phyloP scores from a whole-genome alignment of 1,284 basidiomycete species.

The Acaromyces ingoldii region DNA sequence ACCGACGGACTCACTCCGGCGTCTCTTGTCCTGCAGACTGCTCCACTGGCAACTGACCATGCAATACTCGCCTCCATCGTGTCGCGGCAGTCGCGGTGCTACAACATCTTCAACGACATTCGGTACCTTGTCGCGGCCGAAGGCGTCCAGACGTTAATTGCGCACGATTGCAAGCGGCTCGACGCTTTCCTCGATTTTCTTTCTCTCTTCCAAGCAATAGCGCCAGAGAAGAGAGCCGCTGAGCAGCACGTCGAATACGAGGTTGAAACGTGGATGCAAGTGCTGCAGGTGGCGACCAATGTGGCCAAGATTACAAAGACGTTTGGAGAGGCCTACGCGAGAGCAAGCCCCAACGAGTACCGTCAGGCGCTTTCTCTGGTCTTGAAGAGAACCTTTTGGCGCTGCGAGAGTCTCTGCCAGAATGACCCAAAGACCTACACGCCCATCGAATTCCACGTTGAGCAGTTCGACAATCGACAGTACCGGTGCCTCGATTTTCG shows the following conservation, averaged over 20 bases:
- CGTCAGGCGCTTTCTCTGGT: slow-evolving; percentile 53
- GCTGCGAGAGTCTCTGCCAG: slow-evolving; percentile 12
- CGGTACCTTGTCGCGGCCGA: slow-evolving; percentile 42
- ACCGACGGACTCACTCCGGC: slow-evolving; percentile 24
- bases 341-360: slow-evolving; percentile 51
- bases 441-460: slow-evolving; percentile 56
- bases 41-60: not conserved
- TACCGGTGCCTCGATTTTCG: slow-evolving; percentile 62
- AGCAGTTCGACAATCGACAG: slow-evolving; percentile 59
- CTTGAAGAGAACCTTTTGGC: slow-evolving; percentile 51
- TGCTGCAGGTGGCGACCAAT: slow-evolving; percentile 46
- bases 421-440: slow-evolving; percentile 60
- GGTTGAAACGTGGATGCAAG: slow-evolving; percentile 46
- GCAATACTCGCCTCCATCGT: slow-evolving; percentile 21
- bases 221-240: slow-evolving; percentile 38
- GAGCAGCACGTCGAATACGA: slow-evolving; percentile 49
- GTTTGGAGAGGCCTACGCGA: slow-evolving; percentile 40
- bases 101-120: slow-evolving; percentile 47
- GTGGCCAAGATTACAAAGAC: slow-evolving; percentile 41
- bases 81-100: slow-evolving; percentile 35
- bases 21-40: not conserved
- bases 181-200: slow-evolving; percentile 39
- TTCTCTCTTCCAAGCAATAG: slow-evolving; percentile 41
- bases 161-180: slow-evolving; percentile 14
- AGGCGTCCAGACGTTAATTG: slow-evolving; percentile 44